phyloP scores from a whole-genome alignment of 441 rosid species.

The Capsella rubella region DNA sequence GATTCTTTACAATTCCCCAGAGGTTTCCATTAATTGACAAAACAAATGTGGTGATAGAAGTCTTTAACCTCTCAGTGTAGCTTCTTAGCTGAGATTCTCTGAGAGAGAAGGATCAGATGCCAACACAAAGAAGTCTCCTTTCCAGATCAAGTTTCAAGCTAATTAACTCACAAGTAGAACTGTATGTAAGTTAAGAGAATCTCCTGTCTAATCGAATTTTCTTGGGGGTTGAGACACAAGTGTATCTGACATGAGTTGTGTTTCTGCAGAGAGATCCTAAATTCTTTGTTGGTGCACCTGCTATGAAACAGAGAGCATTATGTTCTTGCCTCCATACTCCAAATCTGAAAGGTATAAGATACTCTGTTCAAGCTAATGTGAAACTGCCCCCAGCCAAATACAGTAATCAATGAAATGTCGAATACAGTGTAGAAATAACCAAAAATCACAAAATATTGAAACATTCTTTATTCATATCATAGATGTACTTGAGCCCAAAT shows the following conservation, averaged over 20 bases:
- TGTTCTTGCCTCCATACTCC: constrained; percentile 38
- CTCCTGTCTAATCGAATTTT: constrained; percentile 25
- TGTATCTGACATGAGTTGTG: constrained; percentile 21
- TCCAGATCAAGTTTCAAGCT: constrained; percentile 19
- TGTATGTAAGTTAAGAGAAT: constrained; percentile 28
- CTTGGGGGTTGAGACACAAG: constrained; percentile 28
- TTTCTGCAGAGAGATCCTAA: constrained; percentile 28
- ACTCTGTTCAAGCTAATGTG: constrained; percentile 34
- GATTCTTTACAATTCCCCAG: neutral
- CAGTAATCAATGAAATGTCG: constrained; percentile 26
- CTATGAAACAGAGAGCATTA: constrained; percentile 32
- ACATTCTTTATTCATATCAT: constrained; percentile 37
- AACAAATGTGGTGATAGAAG: constrained; percentile 5
- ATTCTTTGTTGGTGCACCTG: constrained; percentile 25
- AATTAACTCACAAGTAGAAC: constrained; percentile 9
- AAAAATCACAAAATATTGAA: constrained; percentile 3
- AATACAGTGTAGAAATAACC: neutral
- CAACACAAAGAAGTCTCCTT: constrained; percentile 25
- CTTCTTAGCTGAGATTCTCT: constrained; percentile 32
- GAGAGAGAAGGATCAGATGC: constrained; percentile 37
- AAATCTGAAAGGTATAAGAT: constrained; percentile 38
- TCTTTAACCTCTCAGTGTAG: constrained; percentile 17
- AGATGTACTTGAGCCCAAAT: neutral
- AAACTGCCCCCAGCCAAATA: constrained; percentile 34
- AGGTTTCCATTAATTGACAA: neutral